Evolutionary conservation across 208 protist genomes (phyloP).

Genomic region (Porcisia hertigi): DNA sequence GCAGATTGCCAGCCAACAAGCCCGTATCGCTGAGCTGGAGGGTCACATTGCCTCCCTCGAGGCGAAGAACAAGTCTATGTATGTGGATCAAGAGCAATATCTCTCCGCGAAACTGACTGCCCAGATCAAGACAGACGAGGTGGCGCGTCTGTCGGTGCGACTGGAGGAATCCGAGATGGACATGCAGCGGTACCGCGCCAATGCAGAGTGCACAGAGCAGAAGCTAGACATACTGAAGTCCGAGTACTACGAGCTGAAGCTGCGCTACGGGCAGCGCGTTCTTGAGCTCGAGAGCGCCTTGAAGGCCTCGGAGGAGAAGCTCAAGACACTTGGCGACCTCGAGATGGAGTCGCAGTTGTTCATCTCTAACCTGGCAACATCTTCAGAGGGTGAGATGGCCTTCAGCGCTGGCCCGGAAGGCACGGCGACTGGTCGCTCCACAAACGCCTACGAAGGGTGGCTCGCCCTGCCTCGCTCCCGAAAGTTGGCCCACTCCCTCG

Average conservation of each 20-base stretch:
- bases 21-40: conserved; percentile 69
- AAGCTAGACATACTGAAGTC: conserved; percentile 90
- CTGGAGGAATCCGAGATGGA: conserved; percentile 86
- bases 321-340: conserved; percentile 78
- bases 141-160: conserved; percentile 70
- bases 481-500: conserved; percentile 73
- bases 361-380: conserved; percentile 73
- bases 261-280: conserved; percentile 75
- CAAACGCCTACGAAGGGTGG: conserved; percentile 57
- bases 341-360: conserved; percentile 89
- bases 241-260: conserved; percentile 89
- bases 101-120: conserved; percentile 77
- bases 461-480: conserved; percentile 73
- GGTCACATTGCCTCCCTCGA: conserved; percentile 59
- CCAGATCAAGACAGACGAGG: conserved; percentile 84
- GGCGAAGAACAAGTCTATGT: conserved; percentile 43
- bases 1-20: conserved; percentile 42
- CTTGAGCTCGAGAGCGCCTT: conserved; percentile 75
- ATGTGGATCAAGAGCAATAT: conserved; percentile 84
- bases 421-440: background rate
- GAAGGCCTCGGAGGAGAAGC: conserved; percentile 77
- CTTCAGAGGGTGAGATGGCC: conserved; percentile 27
- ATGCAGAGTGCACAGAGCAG: conserved; percentile 84
- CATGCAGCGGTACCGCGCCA: conserved; percentile 67
- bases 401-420: background rate